Conservation (phyloP, 1,284 basidiomycete genomes). For the Phylloboletellus chloephorus region DNA sequence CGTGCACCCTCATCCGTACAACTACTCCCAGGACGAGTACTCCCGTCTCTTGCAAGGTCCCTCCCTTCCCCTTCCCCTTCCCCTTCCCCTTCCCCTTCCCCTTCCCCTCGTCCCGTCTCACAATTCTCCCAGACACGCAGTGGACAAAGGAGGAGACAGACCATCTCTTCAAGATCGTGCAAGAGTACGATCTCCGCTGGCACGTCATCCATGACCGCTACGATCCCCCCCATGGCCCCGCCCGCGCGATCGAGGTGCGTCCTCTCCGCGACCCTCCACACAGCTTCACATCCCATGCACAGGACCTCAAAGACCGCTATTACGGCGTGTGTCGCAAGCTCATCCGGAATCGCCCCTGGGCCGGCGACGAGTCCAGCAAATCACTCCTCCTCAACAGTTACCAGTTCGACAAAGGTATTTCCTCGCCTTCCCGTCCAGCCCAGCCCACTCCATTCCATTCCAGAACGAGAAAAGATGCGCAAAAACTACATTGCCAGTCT, state of each 20-base stretch:
- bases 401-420: constrained; percentile 76
- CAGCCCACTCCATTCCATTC: neutral
- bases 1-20: constrained; percentile 61
- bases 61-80: constrained; percentile 9
- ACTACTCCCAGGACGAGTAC: constrained; percentile 92
- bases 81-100: neutral
- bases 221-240: constrained; percentile 53
- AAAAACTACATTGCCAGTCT: constrained; percentile 86
- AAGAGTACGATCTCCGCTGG: constrained; percentile 87
- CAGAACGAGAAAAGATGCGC: constrained; percentile 84
- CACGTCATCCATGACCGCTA: constrained; percentile 91
- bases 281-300: constrained; percentile 7
- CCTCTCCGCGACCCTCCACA: constrained; percentile 1
- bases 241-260: constrained; percentile 66
- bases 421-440: neutral
- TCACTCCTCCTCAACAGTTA: constrained; percentile 65
- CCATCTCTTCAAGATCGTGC: constrained; percentile 81
- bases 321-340: constrained; percentile 90
- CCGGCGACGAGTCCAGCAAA: constrained; percentile 72
- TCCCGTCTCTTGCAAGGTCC: constrained; percentile 70
- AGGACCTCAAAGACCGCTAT: constrained; percentile 96
- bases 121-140: constrained; percentile 52
- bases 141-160: constrained; percentile 97
- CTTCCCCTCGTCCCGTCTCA: constrained; percentile 6
- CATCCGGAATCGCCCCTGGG: constrained; percentile 77